Conservation (phyloP, 2,329 filamentous ascomycete genomes). For the Pseudodiploospora longispora region DNA sequence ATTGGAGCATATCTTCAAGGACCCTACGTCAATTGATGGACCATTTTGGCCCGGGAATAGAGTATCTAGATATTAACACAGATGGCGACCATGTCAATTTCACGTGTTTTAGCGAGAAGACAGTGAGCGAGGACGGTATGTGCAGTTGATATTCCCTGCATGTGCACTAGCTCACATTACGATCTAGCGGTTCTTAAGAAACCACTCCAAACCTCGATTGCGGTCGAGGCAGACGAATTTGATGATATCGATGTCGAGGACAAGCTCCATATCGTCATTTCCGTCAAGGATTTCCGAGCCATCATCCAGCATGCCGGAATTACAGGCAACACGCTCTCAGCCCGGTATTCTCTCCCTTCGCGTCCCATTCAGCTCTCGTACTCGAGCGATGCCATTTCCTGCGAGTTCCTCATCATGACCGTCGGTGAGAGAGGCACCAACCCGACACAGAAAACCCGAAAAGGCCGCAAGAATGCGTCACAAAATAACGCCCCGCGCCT, state of each 20-base stretch:
- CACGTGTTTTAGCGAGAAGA: conserved; percentile 75
- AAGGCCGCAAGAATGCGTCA: conserved; percentile 31
- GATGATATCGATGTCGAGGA: conserved; percentile 67
- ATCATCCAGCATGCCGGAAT: conserved; percentile 69
- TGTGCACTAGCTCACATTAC: conserved; percentile 7
- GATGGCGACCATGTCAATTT: conserved; percentile 68
- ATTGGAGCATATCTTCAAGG: conserved; percentile 64
- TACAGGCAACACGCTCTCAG: conserved; percentile 56
- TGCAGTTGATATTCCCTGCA: conserved; percentile 2
- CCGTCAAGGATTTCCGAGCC: conserved; percentile 74
- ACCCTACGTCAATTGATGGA: conserved; percentile 69
- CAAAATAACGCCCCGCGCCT: conserved; percentile 31
- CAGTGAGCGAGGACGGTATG: conserved; percentile 50
- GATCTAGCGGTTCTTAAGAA: conserved; percentile 66
- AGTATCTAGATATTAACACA: conserved; percentile 71
- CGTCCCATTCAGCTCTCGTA: conserved; percentile 68
- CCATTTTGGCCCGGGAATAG: conserved; percentile 72
- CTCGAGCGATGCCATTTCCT: conserved; percentile 57
- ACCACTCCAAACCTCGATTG: conserved; percentile 71
- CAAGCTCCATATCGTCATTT: conserved; percentile 70
- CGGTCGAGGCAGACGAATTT: conserved; percentile 69
- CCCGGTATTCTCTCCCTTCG: conserved; percentile 62
- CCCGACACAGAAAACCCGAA: conserved; percentile 40
- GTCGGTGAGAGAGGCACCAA: conserved; percentile 56
- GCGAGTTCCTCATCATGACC: conserved; percentile 78